These are phyloP conservation scores for Euclidium syriacum DNA, from an alignment of 345 rosid genomes.

Conservation along the genomic window DNA sequence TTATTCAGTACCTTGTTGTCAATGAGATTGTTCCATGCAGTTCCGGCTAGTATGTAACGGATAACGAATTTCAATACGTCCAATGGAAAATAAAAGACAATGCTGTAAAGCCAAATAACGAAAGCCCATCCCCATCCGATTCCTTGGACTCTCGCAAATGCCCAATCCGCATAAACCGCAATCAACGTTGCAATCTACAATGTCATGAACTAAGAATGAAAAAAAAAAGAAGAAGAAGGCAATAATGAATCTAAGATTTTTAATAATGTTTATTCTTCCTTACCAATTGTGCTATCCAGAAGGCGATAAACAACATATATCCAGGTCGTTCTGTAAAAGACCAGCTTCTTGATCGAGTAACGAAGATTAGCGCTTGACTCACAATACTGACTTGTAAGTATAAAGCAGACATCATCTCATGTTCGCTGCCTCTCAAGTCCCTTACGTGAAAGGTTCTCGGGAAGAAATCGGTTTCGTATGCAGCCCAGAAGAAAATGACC, in stretches of 20 bases:
- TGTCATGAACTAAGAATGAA: not conserved
- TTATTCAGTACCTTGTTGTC: slow-evolving; percentile 84
- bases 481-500: slow-evolving; percentile 79
- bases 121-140: slow-evolving; percentile 97
- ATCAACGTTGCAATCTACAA: slow-evolving; percentile 63
- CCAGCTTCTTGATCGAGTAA: slow-evolving; percentile 93
- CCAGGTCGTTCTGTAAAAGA: slow-evolving; percentile 84
- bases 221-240: not conserved
- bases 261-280: not conserved
- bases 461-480: slow-evolving; percentile 61
- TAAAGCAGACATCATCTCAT: slow-evolving; percentile 76
- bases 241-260: no score
- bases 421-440: slow-evolving; percentile 27
- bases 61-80: slow-evolving; percentile 70
- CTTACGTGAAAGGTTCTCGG: slow-evolving; percentile 56
- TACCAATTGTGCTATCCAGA: slow-evolving; percentile 67
- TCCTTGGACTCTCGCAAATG: slow-evolving; percentile 73
- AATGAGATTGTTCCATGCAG: slow-evolving; percentile 70
- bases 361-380: slow-evolving; percentile 91
- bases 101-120: slow-evolving; percentile 75
- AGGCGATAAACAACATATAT: slow-evolving; percentile 46
- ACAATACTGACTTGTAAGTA: slow-evolving; percentile 97
- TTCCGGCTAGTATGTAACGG: slow-evolving; percentile 75
- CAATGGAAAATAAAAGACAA: slow-evolving; percentile 68
- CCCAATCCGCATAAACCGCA: slow-evolving; percentile 70